phyloP scores from a whole-genome alignment of 805 yeast species.

The Allodekkera sacchari region DNA sequence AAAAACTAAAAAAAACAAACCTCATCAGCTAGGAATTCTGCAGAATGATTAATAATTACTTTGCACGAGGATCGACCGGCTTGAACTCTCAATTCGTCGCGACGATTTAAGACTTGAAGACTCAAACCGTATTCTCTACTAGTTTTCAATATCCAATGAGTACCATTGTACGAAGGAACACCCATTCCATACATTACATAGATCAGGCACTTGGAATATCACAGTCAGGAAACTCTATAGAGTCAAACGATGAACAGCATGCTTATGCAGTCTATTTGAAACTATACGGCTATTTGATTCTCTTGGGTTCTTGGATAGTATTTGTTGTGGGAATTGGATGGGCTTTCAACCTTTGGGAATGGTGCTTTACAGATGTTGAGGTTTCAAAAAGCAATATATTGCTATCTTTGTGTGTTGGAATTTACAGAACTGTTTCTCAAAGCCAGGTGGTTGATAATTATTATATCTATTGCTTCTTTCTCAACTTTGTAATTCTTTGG shows the following conservation, averaged over 20 bases:
- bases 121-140: no score
- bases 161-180: conserved; percentile 15
- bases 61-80: no score
- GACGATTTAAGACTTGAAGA: no score
- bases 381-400: conserved; percentile 4
- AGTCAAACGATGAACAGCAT: conserved; percentile 1
- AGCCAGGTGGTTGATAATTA: conserved; percentile 18
- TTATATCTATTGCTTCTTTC: conserved; percentile 22
- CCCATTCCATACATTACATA: conserved; percentile 18
- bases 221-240: background rate
- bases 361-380: conserved; percentile 14
- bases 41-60: no score
- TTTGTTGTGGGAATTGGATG: conserved; percentile 22
- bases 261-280: conserved; percentile 9
- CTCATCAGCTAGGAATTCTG: no score
- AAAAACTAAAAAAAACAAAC: no score
- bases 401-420: no score
- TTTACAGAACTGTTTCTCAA: no score
- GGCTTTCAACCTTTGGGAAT: conserved; percentile 23
- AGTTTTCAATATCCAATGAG: no score
- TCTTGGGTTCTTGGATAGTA: conserved; percentile 18
- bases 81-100: no score
- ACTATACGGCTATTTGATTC: conserved; percentile 20
- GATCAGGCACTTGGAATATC: conserved; percentile 3
- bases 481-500: conserved; percentile 35